Percentiles rank a stretch among this genome's conserved stretches.
These are phyloP conservation scores for Xylariaceae sp. DNA, from an alignment of 2,329 filamentous ascomycete species.

Conservation along the genomic window DNA sequence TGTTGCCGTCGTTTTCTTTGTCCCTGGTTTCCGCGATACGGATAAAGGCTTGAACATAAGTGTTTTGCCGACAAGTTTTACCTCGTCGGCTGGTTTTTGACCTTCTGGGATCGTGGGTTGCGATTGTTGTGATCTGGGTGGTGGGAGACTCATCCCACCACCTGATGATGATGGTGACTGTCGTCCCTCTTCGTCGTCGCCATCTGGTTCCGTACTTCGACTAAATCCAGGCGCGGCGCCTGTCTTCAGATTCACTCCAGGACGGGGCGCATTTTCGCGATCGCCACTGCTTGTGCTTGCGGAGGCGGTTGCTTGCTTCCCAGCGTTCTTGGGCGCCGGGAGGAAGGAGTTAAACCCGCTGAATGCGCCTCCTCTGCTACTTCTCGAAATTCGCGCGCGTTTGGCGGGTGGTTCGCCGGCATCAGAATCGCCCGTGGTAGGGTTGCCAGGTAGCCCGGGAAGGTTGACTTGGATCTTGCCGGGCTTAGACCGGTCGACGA, in stretches of 20 bases:
- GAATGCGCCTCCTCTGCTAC: slow-evolving; percentile 63
- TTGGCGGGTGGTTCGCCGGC: slow-evolving; percentile 63
- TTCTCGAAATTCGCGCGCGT: slow-evolving; percentile 51
- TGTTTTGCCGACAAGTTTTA: slow-evolving; percentile 71
- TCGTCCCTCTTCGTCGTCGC: slow-evolving; percentile 18
- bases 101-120: slow-evolving; percentile 49
- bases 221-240: slow-evolving; percentile 79
- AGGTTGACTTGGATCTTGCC: slow-evolving; percentile 82
- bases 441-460: slow-evolving; percentile 61
- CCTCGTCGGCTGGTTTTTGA: slow-evolving; percentile 57
- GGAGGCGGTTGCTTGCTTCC: slow-evolving; percentile 34
- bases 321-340: slow-evolving; percentile 70
- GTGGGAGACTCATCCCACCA: slow-evolving; percentile 31
- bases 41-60: slow-evolving; percentile 88
- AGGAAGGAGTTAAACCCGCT: slow-evolving; percentile 82
- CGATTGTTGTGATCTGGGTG: slow-evolving; percentile 37
- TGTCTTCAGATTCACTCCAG: slow-evolving; percentile 73
- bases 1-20: slow-evolving; percentile 57
- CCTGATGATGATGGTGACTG: slow-evolving; percentile 17
- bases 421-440: slow-evolving; percentile 30
- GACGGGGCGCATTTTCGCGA: slow-evolving; percentile 40
- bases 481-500: slow-evolving; percentile 75
- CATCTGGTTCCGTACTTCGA: slow-evolving; percentile 45
- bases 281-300: slow-evolving; percentile 25
- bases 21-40: slow-evolving; percentile 69